phyloP scores from a whole-genome alignment of 345 rosid species.

The Bruguiera gymnorhiza region DNA sequence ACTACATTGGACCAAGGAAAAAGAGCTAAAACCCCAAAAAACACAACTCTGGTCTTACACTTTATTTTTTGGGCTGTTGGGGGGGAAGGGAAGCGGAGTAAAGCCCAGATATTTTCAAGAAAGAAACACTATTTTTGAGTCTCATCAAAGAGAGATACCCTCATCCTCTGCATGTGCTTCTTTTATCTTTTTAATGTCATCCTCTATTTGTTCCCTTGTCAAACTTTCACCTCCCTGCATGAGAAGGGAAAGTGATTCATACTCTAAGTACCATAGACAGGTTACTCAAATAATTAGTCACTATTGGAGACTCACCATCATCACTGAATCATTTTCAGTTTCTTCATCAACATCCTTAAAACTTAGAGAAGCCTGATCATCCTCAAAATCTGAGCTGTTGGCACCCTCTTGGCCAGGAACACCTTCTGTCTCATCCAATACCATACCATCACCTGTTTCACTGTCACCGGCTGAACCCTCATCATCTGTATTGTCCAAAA shows the following conservation, averaged over 20 bases:
- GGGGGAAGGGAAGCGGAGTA: not conserved
- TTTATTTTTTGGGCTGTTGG: not conserved
- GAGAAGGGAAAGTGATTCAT: slow-evolving; percentile 5
- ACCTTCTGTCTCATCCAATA: slow-evolving; percentile 58
- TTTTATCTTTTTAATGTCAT: slow-evolving; percentile 71
- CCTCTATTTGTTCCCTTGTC: slow-evolving; percentile 79
- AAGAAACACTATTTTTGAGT: not conserved
- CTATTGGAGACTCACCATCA: slow-evolving; percentile 50
- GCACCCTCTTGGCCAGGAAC: slow-evolving; percentile 34
- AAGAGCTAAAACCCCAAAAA: not conserved
- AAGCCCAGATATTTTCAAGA: not conserved
- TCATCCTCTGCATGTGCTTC: slow-evolving; percentile 90
- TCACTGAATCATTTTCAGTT: slow-evolving; percentile 74
- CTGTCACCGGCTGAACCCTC: slow-evolving; percentile 50
- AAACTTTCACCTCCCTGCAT: slow-evolving; percentile 77
- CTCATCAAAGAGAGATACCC: slow-evolving; percentile 42
- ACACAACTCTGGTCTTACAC: not conserved
- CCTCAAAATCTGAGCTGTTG: slow-evolving; percentile 47
- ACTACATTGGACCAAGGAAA: not conserved
- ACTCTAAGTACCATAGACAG: not conserved
- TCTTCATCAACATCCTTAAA: slow-evolving; percentile 66
- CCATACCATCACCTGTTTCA: slow-evolving; percentile 66
- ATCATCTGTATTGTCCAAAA: slow-evolving; percentile 66
- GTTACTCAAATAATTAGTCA: not conserved
- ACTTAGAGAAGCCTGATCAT: slow-evolving; percentile 57